phyloP scores from a whole-genome alignment of 2,329 filamentous ascomycete genomes.

The Aspergillus ibericus region DNA sequence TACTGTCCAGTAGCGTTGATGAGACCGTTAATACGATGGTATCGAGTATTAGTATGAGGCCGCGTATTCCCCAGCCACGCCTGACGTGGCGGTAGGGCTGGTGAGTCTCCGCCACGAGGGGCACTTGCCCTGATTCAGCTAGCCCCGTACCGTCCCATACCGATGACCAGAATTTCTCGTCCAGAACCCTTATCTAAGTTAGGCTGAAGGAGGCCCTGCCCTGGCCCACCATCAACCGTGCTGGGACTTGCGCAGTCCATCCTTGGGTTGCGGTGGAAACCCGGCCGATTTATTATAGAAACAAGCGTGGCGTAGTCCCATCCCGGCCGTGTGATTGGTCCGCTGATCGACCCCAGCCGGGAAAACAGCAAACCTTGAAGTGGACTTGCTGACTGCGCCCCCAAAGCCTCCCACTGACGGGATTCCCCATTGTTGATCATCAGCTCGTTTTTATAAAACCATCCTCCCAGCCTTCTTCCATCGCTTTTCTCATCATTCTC shows the following conservation, averaged over 20 bases:
- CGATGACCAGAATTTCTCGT: background rate
- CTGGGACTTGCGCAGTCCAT: background rate
- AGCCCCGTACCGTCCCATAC: background rate
- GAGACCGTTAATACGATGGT: background rate
- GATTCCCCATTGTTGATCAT: constrained; percentile 12
- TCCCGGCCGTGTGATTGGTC: constrained; percentile 16
- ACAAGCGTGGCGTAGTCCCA: constrained; percentile 27
- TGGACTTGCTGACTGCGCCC: constrained; percentile 1
- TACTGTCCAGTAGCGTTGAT: too few relatives aligned
- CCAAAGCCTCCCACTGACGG: constrained; percentile 8
- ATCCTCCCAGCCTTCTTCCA: background rate
- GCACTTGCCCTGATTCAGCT: background rate
- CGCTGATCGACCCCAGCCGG: background rate
- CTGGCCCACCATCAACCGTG: background rate
- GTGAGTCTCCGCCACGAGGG: constrained; percentile 16
- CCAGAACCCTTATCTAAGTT: background rate
- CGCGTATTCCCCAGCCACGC: constrained; percentile 18
- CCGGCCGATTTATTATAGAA: constrained; percentile 21
- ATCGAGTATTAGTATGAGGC: background rate
- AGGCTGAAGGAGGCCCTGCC: too few relatives aligned
- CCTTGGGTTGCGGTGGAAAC: constrained; percentile 17
- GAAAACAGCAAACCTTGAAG: too few relatives aligned
- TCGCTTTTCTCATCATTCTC: constrained; percentile 6
- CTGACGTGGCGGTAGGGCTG: constrained; percentile 22
- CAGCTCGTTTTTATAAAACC: constrained; percentile 8